Percentiles rank a stretch among this genome's conserved stretches.
These are phyloP conservation scores for Fereydounia khargensis DNA, from an alignment of 1,284 basidiomycete species.

Conservation along the genomic window DNA sequence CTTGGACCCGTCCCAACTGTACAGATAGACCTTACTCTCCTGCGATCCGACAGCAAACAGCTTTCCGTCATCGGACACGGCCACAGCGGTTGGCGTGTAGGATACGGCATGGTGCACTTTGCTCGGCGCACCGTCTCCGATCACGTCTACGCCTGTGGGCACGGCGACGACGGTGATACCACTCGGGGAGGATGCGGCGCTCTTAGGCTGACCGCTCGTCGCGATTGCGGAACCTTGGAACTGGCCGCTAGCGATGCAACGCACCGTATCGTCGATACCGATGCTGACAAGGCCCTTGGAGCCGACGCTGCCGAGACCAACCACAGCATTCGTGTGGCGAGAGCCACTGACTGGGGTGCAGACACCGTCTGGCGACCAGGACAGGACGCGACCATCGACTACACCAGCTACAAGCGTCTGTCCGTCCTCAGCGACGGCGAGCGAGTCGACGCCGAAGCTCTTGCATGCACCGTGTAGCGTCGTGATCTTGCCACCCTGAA, in stretches of 20 bases:
- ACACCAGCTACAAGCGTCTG: constrained; percentile 58
- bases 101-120: constrained; percentile 22
- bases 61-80: constrained; percentile 60
- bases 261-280: constrained; percentile 41
- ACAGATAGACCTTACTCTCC: constrained; percentile 44
- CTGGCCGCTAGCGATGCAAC: constrained; percentile 11
- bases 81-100: constrained; percentile 58
- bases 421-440: constrained; percentile 14
- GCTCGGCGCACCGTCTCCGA: constrained; percentile 15
- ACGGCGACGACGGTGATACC: constrained; percentile 69
- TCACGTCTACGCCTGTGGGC: constrained; percentile 66
- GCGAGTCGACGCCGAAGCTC: constrained; percentile 24
- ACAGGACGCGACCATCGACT: constrained; percentile 76
- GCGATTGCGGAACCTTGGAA: constrained; percentile 39
- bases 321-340: constrained; percentile 72
- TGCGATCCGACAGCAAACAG: constrained; percentile 72
- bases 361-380: constrained; percentile 61
- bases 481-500: constrained; percentile 26
- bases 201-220: constrained; percentile 69
- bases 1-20: constrained; percentile 6
- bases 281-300: constrained; percentile 12
- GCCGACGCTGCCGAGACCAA: constrained; percentile 62
- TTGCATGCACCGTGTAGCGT: constrained; percentile 33
- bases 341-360: constrained; percentile 61
- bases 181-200: constrained; percentile 15